Percentiles rank a stretch among this genome's conserved stretches.
phyloP scores from a whole-genome alignment of 768 basidiomycete genomes.

The Suillus plorans region DNA sequence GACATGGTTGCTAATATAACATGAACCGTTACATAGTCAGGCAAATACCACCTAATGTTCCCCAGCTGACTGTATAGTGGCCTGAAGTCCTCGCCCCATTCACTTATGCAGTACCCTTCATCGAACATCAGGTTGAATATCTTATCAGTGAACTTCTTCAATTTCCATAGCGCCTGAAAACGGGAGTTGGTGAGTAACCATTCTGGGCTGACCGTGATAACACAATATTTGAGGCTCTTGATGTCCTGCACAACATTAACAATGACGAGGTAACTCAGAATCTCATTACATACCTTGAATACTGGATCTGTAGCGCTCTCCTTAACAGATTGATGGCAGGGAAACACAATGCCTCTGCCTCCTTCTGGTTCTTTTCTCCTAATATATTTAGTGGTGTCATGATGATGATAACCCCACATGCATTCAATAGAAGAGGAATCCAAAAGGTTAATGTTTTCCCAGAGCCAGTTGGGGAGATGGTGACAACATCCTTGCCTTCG shows the following conservation, averaged over 20 bases:
- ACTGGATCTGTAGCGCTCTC: conserved; percentile 8
- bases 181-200: conserved; percentile 16
- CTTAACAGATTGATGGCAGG: conserved; percentile 11
- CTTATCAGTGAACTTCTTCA: conserved; percentile 7
- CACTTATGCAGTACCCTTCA: no score
- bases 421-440: conserved; percentile 13
- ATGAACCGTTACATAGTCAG: no score
- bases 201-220: conserved; percentile 31
- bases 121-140: no score
- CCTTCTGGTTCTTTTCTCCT: conserved; percentile 8
- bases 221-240: conserved; percentile 20
- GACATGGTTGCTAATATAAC: no score
- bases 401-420: conserved; percentile 10
- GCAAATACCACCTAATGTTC: no score
- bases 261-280: not conserved
- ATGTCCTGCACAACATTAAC: conserved; percentile 21
- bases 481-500: conserved; percentile 7
- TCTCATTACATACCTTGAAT: conserved; percentile 7
- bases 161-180: conserved; percentile 19
- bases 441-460: conserved; percentile 14
- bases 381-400: conserved; percentile 15
- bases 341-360: conserved; percentile 5
- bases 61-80: no score
- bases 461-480: conserved; percentile 11
- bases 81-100: no score